Evolutionary conservation across 345 rosid genomes (phyloP), one percentile per base, ranked within the genome.

Genomic region (Populus nigra): DNA sequence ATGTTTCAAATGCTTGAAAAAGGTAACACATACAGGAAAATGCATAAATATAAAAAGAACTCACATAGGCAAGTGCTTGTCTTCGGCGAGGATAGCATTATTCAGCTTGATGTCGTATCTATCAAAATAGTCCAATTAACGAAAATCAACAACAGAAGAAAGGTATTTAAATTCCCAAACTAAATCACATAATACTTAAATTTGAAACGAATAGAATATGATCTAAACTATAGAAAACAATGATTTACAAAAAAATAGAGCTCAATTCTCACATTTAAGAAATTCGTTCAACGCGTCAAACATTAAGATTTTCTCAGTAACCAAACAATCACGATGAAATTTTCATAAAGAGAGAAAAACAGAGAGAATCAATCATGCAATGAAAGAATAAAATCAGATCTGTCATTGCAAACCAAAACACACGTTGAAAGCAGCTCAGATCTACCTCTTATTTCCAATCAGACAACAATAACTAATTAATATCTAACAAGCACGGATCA

Each of bases 31-130:
- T 20, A 9, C 10, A 10, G 18, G 11, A 47, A 33, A 41, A 33
- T 73, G 36, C n/a, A 7, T 8, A 38, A 7, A 41, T 8, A 41
- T 23, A 11, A 65, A 76, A 72, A 35, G 23, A 50, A 50, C 94
- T 87, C 85, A 95, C 99, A 95, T 95, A 11, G 97, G 91, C 68
- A 95, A 73, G 81, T 93, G 98, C 87, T 93, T 96, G 76, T 96
- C 97, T 77, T 96, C 99, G 0, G 97, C 98, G 49, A 96, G 93
- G 79, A 95, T 95, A 22, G 98, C 97, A 87, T 95, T 83, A 93
- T 92, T 93, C 85, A 88, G 82, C 88, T 86, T 89, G 90, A 95
- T 69, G 29, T 89, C 96, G 74, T 92, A 95, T 83, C 99, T 93
- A 91, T 78, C 39, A 73, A 69, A 23, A 18, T 2, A 79, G 53